These are phyloP conservation scores for Pleurostoma richardsiae DNA, from an alignment of 2,329 filamentous ascomycete genomes.

Conservation along the genomic window DNA sequence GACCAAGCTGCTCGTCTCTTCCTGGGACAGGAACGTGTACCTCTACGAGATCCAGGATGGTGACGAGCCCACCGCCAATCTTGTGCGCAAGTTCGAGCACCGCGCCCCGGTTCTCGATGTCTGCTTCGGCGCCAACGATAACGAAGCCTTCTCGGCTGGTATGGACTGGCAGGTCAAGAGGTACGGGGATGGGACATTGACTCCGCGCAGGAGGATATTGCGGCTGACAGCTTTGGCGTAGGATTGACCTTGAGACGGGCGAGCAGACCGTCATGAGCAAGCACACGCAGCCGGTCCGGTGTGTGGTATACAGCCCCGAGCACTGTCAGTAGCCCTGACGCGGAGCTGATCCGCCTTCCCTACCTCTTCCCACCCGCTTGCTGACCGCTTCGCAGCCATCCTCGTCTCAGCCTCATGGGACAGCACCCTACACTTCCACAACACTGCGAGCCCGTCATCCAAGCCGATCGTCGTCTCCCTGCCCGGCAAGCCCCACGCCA, in stretches of 20 bases:
- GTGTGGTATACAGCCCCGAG: slow-evolving; percentile 73
- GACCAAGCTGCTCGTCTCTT: slow-evolving; percentile 77
- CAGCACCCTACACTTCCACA: slow-evolving; percentile 80
- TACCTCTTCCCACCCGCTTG: not conserved
- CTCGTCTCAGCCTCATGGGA: slow-evolving; percentile 94
- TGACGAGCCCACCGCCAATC: slow-evolving; percentile 51
- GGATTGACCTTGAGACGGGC: slow-evolving; percentile 66
- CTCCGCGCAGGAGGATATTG: too few species aligned
- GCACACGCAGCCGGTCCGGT: slow-evolving; percentile 75
- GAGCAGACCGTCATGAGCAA: slow-evolving; percentile 71
- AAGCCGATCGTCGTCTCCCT: slow-evolving; percentile 63
- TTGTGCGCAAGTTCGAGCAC: slow-evolving; percentile 72
- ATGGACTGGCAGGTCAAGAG: slow-evolving; percentile 81
- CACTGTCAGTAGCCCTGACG: slow-evolving; percentile 47
- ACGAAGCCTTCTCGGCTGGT: slow-evolving; percentile 80
- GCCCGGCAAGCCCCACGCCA: slow-evolving; percentile 83
- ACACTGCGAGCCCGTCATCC: slow-evolving; percentile 47
- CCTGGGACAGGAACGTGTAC: slow-evolving; percentile 91
- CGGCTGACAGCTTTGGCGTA: slow-evolving; percentile 14
- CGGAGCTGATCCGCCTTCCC: slow-evolving; percentile 1
- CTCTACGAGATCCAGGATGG: slow-evolving; percentile 70
- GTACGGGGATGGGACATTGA: slow-evolving; percentile 33
- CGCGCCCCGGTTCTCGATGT: slow-evolving; percentile 84
- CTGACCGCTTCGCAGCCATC: slow-evolving; percentile 41
- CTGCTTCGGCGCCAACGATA: slow-evolving; percentile 79